Base-by-base conservation (phyloP, 306 rosid genomes). In the Vicia villosa region DNA sequence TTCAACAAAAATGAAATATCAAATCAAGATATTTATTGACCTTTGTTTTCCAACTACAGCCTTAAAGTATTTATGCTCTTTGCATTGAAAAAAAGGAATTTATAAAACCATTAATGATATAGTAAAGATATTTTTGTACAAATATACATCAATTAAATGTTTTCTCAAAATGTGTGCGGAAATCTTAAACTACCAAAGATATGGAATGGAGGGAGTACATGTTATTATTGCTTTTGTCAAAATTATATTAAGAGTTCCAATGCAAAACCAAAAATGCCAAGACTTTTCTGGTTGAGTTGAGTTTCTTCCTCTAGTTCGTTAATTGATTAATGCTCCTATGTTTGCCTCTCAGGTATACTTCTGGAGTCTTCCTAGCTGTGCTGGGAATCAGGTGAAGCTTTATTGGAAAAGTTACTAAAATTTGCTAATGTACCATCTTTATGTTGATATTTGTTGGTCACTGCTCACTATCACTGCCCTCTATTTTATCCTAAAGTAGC, bases 351-450 rank as follows among this genome's bases (percentile, higher is more conserved):
- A 94, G 97, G 92, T 90, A 32, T 94, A 94, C 49, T 88, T 94
- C 77, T 94, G 98, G 98, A 94, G 98, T 84, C 89, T 94, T 77
- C 98, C 96, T 66, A 94, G 97, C 85, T 85, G 89, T 51, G 98
- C 96, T 72, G 97, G 97, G 66, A 94, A 94, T 81, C 98, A 90
- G 97, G 98, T 90, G 77, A 80, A 55, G 47, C 74, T 73, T 54
- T 17, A 37, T 30, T 70, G 51, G 15, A 66, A 74, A 47, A 13
- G 62, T 6, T 28, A 17, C 34, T 42, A 28, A 15, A 47, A 6
- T 34, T 34, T 54, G 63, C 38, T 56, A 12, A 56, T 60, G 32
- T 81, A 59, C 49, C 51, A 70, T 58, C 54, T 83, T 65, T 42
- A 15, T 41, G 69, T 61, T 54, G 78, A 66, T 66, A 54, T 34